These are phyloP conservation scores for Pestalotiopsis fici DNA, from an alignment of 2,329 filamentous ascomycete species.

Conservation along the genomic window DNA sequence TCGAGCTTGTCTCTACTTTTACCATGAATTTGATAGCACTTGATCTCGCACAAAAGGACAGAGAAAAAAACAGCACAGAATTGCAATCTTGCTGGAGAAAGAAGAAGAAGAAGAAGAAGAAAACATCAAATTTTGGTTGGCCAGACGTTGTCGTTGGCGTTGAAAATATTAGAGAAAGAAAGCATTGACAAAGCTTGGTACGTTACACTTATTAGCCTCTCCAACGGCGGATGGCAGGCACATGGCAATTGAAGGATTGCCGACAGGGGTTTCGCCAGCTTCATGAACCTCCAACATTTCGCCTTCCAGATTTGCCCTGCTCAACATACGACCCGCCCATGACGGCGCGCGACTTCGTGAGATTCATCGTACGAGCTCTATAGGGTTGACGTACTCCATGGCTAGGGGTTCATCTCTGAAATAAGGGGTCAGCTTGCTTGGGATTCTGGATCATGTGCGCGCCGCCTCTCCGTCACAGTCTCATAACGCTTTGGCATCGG, in stretches of 20 bases:
- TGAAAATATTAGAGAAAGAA: too few species aligned
- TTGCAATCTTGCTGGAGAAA: too few species aligned
- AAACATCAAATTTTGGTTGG: too few species aligned
- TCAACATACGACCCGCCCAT: background rate
- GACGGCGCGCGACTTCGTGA: background rate
- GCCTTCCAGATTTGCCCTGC: background rate
- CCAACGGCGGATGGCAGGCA: background rate
- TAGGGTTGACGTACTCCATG: background rate
- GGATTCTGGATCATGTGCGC: background rate
- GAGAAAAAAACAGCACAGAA: too few species aligned
- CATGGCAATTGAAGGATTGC: background rate
- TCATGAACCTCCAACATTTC: background rate
- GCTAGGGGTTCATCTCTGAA: background rate
- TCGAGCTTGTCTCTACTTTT: background rate
- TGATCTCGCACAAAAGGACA: too few species aligned
- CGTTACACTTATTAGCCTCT: background rate
- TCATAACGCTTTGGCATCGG: background rate
- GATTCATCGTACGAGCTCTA: background rate
- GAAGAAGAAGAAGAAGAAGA: too few species aligned
- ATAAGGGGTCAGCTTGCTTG: background rate
- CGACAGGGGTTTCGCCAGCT: background rate
- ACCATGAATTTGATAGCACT: background rate
- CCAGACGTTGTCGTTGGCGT: too few species aligned
- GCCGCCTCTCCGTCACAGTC: background rate
- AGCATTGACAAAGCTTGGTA: background rate